Conservation (phyloP, 2,329 filamentous ascomycete species). For the Trichoderma pleuroti region DNA sequence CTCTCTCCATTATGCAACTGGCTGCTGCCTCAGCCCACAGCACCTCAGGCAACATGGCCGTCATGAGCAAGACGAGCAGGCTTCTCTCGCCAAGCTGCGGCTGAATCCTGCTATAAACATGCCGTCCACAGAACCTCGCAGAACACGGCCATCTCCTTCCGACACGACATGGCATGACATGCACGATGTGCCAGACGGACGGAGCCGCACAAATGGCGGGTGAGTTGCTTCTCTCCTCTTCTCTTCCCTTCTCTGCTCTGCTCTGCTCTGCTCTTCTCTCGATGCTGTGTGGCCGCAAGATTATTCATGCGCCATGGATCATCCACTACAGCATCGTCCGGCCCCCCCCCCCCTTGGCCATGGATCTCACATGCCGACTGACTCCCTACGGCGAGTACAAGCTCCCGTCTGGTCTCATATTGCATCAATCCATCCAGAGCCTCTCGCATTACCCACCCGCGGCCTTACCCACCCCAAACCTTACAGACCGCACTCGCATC, state of each 20-base stretch:
- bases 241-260: background rate
- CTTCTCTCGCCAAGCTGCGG: background rate
- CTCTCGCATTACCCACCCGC: constrained; percentile 13
- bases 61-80: background rate
- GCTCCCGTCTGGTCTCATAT: background rate
- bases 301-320: background rate
- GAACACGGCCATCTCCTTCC: background rate
- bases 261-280: background rate
- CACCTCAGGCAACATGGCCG: background rate
- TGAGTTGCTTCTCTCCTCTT: background rate
- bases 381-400: background rate
- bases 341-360: background rate
- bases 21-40: background rate
- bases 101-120: background rate
- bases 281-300: background rate
- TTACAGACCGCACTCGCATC: constrained; percentile 6
- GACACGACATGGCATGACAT: background rate
- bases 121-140: background rate
- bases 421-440: background rate
- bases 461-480: constrained; percentile 2
- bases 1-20: background rate
- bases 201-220: background rate
- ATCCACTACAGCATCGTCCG: background rate
- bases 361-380: background rate
- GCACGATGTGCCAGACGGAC: background rate